Base-by-base conservation (phyloP, 139 green algal genomes). In the Chlamydomonas schloesseri region DNA sequence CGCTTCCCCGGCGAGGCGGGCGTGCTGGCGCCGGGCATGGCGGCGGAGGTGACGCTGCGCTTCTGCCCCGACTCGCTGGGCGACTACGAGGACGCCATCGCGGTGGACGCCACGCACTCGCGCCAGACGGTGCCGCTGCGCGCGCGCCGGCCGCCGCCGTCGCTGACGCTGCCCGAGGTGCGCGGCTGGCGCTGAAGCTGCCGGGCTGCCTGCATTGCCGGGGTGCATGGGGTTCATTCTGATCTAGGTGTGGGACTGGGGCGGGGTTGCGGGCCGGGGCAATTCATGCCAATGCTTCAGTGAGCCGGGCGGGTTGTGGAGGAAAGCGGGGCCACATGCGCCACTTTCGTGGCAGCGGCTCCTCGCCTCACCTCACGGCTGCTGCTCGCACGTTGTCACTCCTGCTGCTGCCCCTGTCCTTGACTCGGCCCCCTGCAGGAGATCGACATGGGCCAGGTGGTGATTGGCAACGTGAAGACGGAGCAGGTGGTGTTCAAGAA, bases 11-110 rank as follows among this genome's bases (percentile, higher is more conserved):
- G 29, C 14, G 86, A 88, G 2, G 47, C 50, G 34, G 90, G 90
- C 53, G 37, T 84, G 33, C 50, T 96, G 23, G 93, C 93, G 28
- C 92, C 93, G 1, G 93, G 93, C 87, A 95, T 94, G 89, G 77
- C 64, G 14, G 87, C 79, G 29, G 83, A 93, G 84, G 80, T 95
- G n/a, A 90, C 80, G 21, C 73, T 97, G 37, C 86, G 89, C 72
- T 96, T 97, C 92, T 88, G 28, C 3, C 94, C 94, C 21, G 92
- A 96, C 88, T 93, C 84, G 14, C 88, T 96, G 46, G 91, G 90
- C 0, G 93, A 97, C 83, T 96, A 94, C 72, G 86, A 93, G 42
- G 94, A 97, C 82, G 58, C 28, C 21, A 86, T 97, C 62, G 69
- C 36, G 13, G 79, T 97, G 18, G 88, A 94, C 73, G 94, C 90